These are phyloP conservation scores for Trichophyton verrucosum DNA, from an alignment of 2,329 filamentous ascomycete genomes.

Conservation along the genomic window DNA sequence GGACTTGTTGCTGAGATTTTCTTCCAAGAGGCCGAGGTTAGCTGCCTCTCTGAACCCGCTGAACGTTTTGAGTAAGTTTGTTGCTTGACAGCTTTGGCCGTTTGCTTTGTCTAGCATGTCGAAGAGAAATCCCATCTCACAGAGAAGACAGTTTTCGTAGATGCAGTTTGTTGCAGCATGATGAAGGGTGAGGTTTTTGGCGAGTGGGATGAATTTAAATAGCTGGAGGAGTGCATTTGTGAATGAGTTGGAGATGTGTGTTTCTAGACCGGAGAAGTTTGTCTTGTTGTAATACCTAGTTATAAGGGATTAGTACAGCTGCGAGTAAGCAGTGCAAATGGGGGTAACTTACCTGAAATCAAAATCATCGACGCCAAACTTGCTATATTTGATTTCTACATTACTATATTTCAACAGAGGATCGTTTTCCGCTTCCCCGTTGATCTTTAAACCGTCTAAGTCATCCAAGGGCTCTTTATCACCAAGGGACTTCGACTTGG, in stretches of 20 bases:
- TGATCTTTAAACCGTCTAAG: conserved; percentile 56
- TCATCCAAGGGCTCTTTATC: conserved; percentile 39
- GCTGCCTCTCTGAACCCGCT: conserved; percentile 69
- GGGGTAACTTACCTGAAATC: conserved; percentile 70
- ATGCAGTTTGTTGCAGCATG: conserved; percentile 80
- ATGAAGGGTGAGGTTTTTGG: conserved; percentile 77
- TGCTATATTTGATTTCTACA: conserved; percentile 97
- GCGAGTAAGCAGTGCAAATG: not conserved
- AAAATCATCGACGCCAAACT: conserved; percentile 98
- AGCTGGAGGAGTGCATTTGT: conserved; percentile 86
- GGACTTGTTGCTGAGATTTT: conserved; percentile 59
- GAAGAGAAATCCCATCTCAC: conserved; percentile 88
- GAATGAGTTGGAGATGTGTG: conserved; percentile 93
- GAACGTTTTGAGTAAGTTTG: conserved; percentile 83
- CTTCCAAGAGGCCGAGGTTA: conserved; percentile 70
- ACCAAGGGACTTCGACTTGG: conserved; percentile 29
- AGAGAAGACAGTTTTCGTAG: conserved; percentile 72
- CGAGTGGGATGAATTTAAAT: conserved; percentile 75
- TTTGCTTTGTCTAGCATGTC: conserved; percentile 97
- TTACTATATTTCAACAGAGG: conserved; percentile 82
- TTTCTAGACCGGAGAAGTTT: conserved; percentile 79
- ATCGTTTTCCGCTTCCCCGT: conserved; percentile 61
- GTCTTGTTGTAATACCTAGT: conserved; percentile 87
- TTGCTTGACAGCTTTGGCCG: conserved; percentile 88
- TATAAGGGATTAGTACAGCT: conserved; percentile 13